A percentile compares a stretch with the other conserved stretches of the same genome.
phyloP scores from a whole-genome alignment of 2,329 filamentous ascomycete genomes.

The Fusarium robinianum region DNA sequence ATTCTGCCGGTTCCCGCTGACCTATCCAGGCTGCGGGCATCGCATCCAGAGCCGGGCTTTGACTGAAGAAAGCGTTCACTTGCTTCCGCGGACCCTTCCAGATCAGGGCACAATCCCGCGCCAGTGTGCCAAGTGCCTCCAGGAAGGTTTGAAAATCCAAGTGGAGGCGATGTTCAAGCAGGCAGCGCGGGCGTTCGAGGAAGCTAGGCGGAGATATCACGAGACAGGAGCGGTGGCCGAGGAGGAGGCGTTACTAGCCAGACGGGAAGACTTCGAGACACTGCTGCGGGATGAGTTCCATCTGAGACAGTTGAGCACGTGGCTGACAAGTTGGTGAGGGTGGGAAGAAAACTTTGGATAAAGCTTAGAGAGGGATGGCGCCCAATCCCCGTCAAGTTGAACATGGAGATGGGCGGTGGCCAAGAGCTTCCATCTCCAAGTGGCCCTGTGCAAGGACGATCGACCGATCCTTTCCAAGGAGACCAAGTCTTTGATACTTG shows the following conservation, averaged over 20 bases:
- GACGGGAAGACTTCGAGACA: constrained; percentile 29
- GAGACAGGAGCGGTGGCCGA: constrained; percentile 16
- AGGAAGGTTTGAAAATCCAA: constrained; percentile 6
- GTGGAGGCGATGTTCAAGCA: constrained; percentile 19
- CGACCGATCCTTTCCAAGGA: too few relatives aligned
- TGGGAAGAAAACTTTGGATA: constrained; percentile 3
- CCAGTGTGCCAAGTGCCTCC: constrained; percentile 27
- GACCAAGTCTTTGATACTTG: constrained; percentile 24
- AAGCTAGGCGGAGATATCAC: constrained; percentile 21
- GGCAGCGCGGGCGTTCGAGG: constrained; percentile 15
- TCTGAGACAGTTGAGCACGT: constrained; percentile 29
- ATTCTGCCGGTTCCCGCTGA: constrained; percentile 41
- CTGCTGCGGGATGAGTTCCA: constrained; percentile 28
- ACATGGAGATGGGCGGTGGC: constrained; percentile 9
- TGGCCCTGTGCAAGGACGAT: too few relatives aligned
- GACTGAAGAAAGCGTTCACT: constrained; percentile 37
- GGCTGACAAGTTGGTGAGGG: constrained; percentile 33
- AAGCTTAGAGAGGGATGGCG: constrained; percentile 5
- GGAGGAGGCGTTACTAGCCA: constrained; percentile 19
- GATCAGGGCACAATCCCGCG: constrained; percentile 39
- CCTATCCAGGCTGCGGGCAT: constrained; percentile 40
- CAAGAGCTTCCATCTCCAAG: not conserved
- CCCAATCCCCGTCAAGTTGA: too few relatives aligned
- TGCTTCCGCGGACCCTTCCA: constrained; percentile 41
- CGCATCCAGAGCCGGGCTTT: constrained; percentile 32